Evolutionary conservation across 345 rosid genomes (phyloP).

Genomic region (Lepidium didymum): DNA sequence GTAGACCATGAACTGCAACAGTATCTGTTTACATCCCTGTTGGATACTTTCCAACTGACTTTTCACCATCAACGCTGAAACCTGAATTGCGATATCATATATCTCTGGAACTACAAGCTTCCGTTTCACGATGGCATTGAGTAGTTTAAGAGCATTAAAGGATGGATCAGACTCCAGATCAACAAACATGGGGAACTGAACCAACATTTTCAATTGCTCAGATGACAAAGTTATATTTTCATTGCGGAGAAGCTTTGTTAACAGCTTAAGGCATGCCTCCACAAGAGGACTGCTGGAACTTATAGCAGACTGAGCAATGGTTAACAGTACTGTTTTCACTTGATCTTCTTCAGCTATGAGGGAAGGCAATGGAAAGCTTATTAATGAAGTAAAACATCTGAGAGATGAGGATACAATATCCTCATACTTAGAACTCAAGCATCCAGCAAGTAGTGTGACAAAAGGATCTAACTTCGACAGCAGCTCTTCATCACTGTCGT

Average conservation of each 20-base stretch:
- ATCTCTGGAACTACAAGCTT: slow-evolving; percentile 82
- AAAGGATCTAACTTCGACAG: slow-evolving; percentile 84
- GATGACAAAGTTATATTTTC: slow-evolving; percentile 54
- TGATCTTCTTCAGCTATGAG: slow-evolving; percentile 66
- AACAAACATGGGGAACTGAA: slow-evolving; percentile 76
- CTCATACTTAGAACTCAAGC: slow-evolving; percentile 86
- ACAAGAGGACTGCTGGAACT: slow-evolving; percentile 51
- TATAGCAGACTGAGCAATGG: slow-evolving; percentile 56
- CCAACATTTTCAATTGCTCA: slow-evolving; percentile 56
- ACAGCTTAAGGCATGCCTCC: slow-evolving; percentile 75
- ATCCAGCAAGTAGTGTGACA: slow-evolving; percentile 49
- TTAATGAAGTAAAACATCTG: slow-evolving; percentile 61
- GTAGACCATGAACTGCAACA: slow-evolving; percentile 67
- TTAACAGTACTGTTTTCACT: slow-evolving; percentile 60
- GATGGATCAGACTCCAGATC: slow-evolving; percentile 78
- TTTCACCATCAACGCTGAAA: slow-evolving; percentile 75
- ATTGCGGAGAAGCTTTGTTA: slow-evolving; percentile 64
- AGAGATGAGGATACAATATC: slow-evolving; percentile 67
- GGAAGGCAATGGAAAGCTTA: slow-evolving; percentile 75
- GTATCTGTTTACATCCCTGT: slow-evolving; percentile 67
- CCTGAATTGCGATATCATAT: slow-evolving; percentile 57
- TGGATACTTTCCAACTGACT: slow-evolving; percentile 68
- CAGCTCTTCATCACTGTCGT: slow-evolving; percentile 34
- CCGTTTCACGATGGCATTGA: slow-evolving; percentile 70
- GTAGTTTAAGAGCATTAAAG: slow-evolving; percentile 56